Evolutionary conservation across 1,284 basidiomycete genomes (phyloP), one percentile per base, ranked within the genome.

Genomic region (Anthracocystis setariae): DNA sequence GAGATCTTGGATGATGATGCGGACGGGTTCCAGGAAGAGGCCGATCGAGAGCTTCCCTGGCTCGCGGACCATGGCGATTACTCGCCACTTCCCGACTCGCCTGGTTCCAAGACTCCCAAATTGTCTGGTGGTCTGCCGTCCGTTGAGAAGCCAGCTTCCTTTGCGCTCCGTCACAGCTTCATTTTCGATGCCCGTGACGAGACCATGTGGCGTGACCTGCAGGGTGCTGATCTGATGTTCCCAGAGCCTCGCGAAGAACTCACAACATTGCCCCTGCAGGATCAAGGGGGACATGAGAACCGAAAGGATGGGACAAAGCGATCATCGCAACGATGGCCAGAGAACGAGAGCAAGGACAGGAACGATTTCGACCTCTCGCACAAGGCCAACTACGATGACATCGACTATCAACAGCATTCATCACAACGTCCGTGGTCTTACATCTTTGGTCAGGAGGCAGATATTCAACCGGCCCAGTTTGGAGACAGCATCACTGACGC

Each of bases 181-280:
- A 59, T 62, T 33, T 29, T 61, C 4, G 57, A 61, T 45, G 57
- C 49, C n/a, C 51, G 54, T 23, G 66, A 68, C 20, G 66, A 68
- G 33, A 51, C 47, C 38, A 59, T 63, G 50, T 68, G 66, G 66
- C 60, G 51, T 12, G 59, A 68, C 23, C 23, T 68, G 45, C 65
- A 59, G 21, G 62, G 18, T 2, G 49, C 57, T 35, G 55, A 58
- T 20, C 42, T 33, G 7, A 46, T 58, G 40, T 40, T 48, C 33
- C 57, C 57, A 17, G 57, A 58, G 33, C 47, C 57, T 44, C 47
- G 53, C 8, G 54, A 66, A 9, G 29, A 51, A 33, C 37, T 23
- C 18, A 9, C 21, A n/a, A 40, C 43, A 3, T 5, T 38, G 33
- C 45, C 39, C 2, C n/a, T 17, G 35, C 35, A n/a, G 35, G 17